Conservation (phyloP, 2,329 filamentous ascomycete genomes). For the Chalaropsis thielavioides region DNA sequence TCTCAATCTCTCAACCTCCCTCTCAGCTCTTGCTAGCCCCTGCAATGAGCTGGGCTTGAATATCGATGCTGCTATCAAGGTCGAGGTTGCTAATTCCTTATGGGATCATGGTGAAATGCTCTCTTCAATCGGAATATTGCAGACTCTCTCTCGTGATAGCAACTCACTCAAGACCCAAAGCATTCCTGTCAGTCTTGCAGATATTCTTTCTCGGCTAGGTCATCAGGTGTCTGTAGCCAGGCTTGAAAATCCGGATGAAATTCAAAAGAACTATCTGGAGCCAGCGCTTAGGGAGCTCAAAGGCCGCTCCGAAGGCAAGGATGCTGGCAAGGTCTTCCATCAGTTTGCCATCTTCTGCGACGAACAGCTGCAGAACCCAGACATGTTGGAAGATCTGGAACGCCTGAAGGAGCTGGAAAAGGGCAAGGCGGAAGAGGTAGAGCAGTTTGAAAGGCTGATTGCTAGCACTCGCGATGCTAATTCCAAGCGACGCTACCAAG, state of each 20-base stretch:
- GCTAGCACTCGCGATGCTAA: slow-evolving; percentile 38
- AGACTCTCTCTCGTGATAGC: slow-evolving; percentile 41
- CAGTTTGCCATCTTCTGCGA: slow-evolving; percentile 95
- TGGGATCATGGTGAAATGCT: slow-evolving; percentile 91
- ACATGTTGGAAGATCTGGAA: slow-evolving; percentile 69
- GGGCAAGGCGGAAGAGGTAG: slow-evolving; percentile 55
- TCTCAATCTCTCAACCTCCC: slow-evolving; percentile 65
- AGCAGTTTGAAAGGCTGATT: slow-evolving; percentile 45
- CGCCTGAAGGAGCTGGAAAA: slow-evolving; percentile 54
- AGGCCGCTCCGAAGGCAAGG: slow-evolving; percentile 49
- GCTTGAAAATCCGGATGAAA: slow-evolving; percentile 78
- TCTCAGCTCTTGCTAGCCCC: slow-evolving; percentile 60
- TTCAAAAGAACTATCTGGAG: slow-evolving; percentile 73
- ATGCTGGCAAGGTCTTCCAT: slow-evolving; percentile 80
- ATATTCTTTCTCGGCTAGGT: slow-evolving; percentile 74
- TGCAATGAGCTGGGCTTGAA: slow-evolving; percentile 58
- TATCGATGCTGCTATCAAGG: slow-evolving; percentile 60
- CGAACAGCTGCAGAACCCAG: slow-evolving; percentile 75
- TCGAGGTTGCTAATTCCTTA: slow-evolving; percentile 76
- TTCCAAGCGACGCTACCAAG: slow-evolving; percentile 41
- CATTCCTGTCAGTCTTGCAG: slow-evolving; percentile 57
- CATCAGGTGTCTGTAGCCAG: slow-evolving; percentile 80
- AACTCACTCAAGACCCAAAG: slow-evolving; percentile 52
- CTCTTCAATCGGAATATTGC: slow-evolving; percentile 77
- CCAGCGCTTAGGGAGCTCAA: slow-evolving; percentile 72